Evolutionary conservation across 768 basidiomycete genomes (phyloP).

Genomic region (Lactarius trivialis): DNA sequence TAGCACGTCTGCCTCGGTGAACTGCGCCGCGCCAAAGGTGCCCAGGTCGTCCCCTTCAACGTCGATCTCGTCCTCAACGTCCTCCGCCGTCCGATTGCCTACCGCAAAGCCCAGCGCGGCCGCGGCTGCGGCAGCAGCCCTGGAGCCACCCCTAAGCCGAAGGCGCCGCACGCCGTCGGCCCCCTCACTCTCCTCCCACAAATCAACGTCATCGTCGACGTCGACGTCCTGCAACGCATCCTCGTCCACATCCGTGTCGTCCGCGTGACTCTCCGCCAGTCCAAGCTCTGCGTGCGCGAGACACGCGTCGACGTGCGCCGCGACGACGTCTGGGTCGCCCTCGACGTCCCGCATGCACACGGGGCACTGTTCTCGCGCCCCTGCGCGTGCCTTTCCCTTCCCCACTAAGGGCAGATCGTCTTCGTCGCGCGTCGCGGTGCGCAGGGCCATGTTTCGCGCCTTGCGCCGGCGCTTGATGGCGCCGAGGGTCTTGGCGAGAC

Average conservation of each 20-base stretch:
- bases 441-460: slow-evolving; percentile 57
- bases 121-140: not conserved
- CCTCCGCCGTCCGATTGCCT: slow-evolving; percentile 47
- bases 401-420: slow-evolving; percentile 29
- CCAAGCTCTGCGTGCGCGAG: slow-evolving; percentile 45
- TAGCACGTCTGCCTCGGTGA: slow-evolving; percentile 67
- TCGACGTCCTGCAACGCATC: slow-evolving; percentile 26
- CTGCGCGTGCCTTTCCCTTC: slow-evolving; percentile 22
- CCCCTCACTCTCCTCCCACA: slow-evolving; percentile 33
- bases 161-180: slow-evolving; percentile 21
- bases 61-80: slow-evolving; percentile 76
- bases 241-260: slow-evolving; percentile 30
- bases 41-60: slow-evolving; percentile 70
- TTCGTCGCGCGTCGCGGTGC: slow-evolving; percentile 58
- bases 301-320: slow-evolving; percentile 80
- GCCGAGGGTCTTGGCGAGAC: slow-evolving; percentile 48
- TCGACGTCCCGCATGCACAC: slow-evolving; percentile 52
- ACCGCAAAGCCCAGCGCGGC: slow-evolving; percentile 51
- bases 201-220: slow-evolving; percentile 34
- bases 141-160: slow-evolving; percentile 3
- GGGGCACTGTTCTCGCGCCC: slow-evolving; percentile 46
- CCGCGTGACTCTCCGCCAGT: not conserved
- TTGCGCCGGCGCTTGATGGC: slow-evolving; percentile 64
- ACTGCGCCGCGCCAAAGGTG: slow-evolving; percentile 64
- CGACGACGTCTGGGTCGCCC: slow-evolving; percentile 67